A percentile compares a stretch with the other conserved stretches of the same genome.
phyloP scores from a whole-genome alignment of 225 moss, liverwort and hornwort genomes.

The Thuidium tamariscinum region DNA sequence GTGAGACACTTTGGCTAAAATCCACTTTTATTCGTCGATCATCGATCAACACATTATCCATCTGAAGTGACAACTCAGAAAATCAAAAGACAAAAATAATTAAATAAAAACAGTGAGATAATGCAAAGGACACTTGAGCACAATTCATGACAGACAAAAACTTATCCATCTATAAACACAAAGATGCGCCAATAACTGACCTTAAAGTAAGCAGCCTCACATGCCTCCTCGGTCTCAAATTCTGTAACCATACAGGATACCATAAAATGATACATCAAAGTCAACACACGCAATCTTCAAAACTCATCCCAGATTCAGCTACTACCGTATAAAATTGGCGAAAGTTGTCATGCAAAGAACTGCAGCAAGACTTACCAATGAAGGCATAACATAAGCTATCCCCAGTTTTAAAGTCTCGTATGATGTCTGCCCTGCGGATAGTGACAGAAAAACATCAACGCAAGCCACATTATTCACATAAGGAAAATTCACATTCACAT shows the following conservation, averaged over 20 bases:
- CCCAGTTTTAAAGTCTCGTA: constrained; percentile 94
- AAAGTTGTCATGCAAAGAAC: background rate
- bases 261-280: background rate
- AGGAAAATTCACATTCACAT: background rate
- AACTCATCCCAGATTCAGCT: background rate
- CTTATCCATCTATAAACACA: background rate
- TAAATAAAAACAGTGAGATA: background rate
- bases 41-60: constrained; percentile 97
- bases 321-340: background rate
- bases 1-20: constrained; percentile 97
- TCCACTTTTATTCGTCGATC: constrained; percentile 99
- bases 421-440: constrained; percentile 81
- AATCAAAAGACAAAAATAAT: background rate
- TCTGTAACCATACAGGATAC: constrained; percentile 35
- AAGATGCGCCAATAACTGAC: constrained; percentile 7
- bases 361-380: constrained; percentile 42
- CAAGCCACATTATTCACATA: background rate
- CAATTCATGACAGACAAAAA: background rate
- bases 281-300: background rate
- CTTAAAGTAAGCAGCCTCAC: constrained; percentile 95
- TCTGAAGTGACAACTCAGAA: constrained; percentile 31
- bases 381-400: constrained; percentile 97
- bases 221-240: constrained; percentile 80
- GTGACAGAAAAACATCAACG: background rate
- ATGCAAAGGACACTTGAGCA: background rate